Evolutionary conservation across 148 eudicot genomes (phyloP).

Genomic region (Agrostemma githago): DNA sequence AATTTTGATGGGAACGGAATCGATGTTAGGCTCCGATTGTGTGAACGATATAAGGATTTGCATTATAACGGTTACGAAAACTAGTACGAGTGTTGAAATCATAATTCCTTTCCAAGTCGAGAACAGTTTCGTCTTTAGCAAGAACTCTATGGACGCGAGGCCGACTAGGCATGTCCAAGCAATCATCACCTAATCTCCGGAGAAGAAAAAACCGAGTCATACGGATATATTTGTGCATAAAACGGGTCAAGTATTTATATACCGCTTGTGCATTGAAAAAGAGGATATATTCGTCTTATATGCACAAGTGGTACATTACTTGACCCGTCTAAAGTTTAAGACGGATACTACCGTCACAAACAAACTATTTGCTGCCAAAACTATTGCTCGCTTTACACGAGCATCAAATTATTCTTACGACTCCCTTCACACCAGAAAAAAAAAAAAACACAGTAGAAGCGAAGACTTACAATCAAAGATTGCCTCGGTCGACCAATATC

Average conservation of each 20-base stretch:
- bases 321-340: no score
- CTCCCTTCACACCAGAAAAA: no score
- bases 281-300: no score
- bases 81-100: constrained; percentile 31
- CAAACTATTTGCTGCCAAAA: no score
- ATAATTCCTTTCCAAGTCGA: constrained; percentile 43
- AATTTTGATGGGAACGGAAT: constrained; percentile 34
- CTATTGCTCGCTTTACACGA: no score
- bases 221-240: no score
- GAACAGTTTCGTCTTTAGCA: constrained; percentile 39
- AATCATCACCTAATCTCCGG: constrained; percentile 43
- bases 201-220: no score
- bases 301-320: no score
- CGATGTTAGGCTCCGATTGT: constrained; percentile 39
- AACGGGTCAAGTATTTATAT: no score
- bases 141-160: constrained; percentile 30
- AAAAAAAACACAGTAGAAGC: not conserved
- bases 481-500: constrained; percentile 59
- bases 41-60: constrained; percentile 56
- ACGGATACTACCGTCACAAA: no score
- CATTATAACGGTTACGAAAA: constrained; percentile 44
- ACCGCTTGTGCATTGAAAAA: no score
- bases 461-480: constrained; percentile 26
- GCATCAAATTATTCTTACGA: no score
- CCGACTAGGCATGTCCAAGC: constrained; percentile 48